phyloP scores from a whole-genome alignment of 2,329 filamentous ascomycete species.

The Sporothrix pseudoabietina region DNA sequence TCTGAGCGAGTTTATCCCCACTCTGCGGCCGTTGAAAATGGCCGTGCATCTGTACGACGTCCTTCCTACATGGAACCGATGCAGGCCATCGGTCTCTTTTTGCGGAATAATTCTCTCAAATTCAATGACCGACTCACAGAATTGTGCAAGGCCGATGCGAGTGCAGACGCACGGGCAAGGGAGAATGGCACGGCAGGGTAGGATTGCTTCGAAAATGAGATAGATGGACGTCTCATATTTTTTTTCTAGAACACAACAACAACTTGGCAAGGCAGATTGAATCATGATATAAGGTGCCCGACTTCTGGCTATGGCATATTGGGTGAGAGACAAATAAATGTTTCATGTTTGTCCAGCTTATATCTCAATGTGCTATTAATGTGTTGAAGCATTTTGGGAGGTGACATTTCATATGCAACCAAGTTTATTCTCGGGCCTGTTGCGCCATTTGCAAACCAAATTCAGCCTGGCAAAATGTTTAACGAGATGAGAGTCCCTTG shows the following conservation, averaged over 20 bases:
- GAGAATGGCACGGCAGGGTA: conserved; percentile 1
- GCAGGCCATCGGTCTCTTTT: background rate
- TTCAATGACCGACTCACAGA: background rate
- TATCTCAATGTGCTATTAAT: background rate
- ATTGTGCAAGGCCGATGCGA: background rate
- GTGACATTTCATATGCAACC: background rate
- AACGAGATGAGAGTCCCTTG: conserved; percentile 10
- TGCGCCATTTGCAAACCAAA: background rate
- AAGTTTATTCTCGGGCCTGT: background rate
- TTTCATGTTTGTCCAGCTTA: background rate
- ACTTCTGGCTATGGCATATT: background rate
- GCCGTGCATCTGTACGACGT: background rate
- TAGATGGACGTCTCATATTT: background rate
- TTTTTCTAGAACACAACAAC: conserved; percentile 3
- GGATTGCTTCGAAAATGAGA: background rate
- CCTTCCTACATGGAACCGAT: background rate
- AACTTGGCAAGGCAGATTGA: background rate
- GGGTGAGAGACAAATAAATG: background rate
- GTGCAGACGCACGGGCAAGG: background rate
- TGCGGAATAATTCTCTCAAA: background rate
- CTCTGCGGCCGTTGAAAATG: background rate
- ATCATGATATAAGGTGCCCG: background rate
- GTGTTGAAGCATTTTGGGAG: background rate
- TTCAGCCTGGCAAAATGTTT: background rate
- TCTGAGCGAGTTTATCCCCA: background rate